Conservation (phyloP, 192 early-diverging fungal species). For the Dissophora ornata region DNA sequence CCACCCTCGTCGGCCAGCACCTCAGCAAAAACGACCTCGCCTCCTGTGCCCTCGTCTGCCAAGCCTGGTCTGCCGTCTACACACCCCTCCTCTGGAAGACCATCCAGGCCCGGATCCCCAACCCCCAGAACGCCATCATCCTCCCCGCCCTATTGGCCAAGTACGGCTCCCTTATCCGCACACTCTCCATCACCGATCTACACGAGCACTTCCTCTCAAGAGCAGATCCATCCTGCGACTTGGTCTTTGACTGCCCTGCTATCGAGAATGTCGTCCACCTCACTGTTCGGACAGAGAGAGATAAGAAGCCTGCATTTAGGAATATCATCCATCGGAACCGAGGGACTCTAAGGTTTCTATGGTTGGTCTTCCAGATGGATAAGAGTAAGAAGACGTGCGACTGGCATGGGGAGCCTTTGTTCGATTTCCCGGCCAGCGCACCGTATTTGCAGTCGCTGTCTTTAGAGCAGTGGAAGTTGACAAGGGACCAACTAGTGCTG, state of each 20-base stretch:
- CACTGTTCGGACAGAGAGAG: neutral
- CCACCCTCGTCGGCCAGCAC: neutral
- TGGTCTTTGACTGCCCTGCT: constrained; percentile 13
- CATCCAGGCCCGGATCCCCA: constrained; percentile 8
- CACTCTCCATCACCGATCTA: constrained; percentile 12
- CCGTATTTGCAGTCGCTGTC: constrained; percentile 10
- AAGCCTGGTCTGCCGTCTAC: constrained; percentile 8
- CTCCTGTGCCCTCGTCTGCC: constrained; percentile 21
- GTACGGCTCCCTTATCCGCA: constrained; percentile 8
- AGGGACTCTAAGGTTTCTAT: constrained; percentile 11
- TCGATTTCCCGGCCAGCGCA: constrained; percentile 6
- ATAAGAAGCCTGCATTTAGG: neutral
- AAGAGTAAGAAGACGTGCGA: neutral
- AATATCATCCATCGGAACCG: constrained; percentile 11
- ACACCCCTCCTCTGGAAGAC: constrained; percentile 21
- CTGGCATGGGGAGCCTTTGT: constrained; percentile 9
- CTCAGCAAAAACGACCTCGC: constrained; percentile 22
- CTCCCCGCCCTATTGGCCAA: neutral
- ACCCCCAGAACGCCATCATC: neutral
- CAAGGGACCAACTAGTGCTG: constrained; percentile 4
- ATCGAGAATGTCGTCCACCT: constrained; percentile 10
- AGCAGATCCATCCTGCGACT: neutral
- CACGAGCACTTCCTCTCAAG: constrained; percentile 1
- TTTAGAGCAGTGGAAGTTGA: constrained; percentile 28
- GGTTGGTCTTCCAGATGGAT: constrained; percentile 2